Conservation (phyloP, 768 basidiomycete species). For the Hygrophoropsis aurantiaca region DNA sequence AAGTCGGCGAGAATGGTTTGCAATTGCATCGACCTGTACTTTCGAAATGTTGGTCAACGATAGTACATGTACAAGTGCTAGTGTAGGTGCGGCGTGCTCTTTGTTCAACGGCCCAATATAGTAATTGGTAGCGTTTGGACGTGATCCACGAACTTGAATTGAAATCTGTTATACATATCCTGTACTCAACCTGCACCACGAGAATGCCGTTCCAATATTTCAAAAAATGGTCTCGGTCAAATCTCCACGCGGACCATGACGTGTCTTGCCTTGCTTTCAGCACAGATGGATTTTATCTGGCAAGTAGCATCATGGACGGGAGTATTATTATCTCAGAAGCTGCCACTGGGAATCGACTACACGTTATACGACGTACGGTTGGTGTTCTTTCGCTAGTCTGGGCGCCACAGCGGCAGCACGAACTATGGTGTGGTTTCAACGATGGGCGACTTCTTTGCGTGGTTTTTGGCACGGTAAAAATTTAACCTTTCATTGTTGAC, state of each 20-base stretch:
- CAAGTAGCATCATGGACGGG: constrained; percentile 4
- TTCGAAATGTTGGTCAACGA: too few relatives aligned
- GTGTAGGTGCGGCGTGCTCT: too few relatives aligned
- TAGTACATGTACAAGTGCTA: too few relatives aligned
- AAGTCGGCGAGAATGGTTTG: too few relatives aligned
- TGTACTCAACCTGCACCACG: too few relatives aligned
- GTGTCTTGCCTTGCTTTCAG: constrained; percentile 4
- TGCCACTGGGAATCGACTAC: not conserved
- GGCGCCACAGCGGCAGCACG: not conserved
- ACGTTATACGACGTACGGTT: not conserved
- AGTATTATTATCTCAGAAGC: not conserved
- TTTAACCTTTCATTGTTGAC: not conserved
- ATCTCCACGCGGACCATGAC: not conserved
- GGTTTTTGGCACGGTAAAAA: not conserved
- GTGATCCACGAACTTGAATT: too few relatives aligned
- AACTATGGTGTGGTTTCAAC: constrained; percentile 3
- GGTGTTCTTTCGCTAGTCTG: constrained; percentile 3
- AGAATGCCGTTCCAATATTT: too few relatives aligned
- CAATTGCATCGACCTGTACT: too few relatives aligned
- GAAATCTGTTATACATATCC: too few relatives aligned
- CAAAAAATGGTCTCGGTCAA: constrained; percentile 3
- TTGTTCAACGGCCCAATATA: too few relatives aligned
- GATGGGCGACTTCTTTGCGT: constrained; percentile 4
- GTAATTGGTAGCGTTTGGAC: too few relatives aligned
- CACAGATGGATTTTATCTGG: not conserved